Percentiles rank a stretch among this genome's conserved stretches.
phyloP scores from a whole-genome alignment of 768 basidiomycete genomes.

The Boletus rubescentipes region DNA sequence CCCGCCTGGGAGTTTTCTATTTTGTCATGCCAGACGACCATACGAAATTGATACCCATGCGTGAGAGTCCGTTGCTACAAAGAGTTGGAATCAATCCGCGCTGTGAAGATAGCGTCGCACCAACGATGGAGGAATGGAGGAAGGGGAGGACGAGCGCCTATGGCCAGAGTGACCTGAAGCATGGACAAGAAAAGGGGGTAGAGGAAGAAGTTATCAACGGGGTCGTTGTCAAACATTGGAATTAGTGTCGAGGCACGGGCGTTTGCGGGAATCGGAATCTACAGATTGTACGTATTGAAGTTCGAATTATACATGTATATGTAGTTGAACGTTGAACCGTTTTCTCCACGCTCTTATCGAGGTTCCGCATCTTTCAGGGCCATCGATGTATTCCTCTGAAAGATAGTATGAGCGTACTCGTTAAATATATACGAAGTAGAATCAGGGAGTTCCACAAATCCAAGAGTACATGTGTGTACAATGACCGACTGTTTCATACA shows the following conservation, averaged over 20 bases:
- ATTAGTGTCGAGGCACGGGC: slow-evolving; percentile 25
- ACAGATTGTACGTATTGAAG: too few species aligned
- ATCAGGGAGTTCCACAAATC: neutral
- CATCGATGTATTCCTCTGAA: too few species aligned
- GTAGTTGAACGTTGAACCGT: too few species aligned
- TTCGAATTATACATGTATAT: too few species aligned
- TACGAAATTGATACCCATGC: slow-evolving; percentile 44
- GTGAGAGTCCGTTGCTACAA: slow-evolving; percentile 50
- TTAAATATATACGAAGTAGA: neutral
- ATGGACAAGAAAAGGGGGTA: slow-evolving; percentile 40
- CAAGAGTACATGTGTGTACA: slow-evolving; percentile 12
- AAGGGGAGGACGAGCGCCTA: slow-evolving; percentile 51
- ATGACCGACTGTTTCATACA: slow-evolving; percentile 7
- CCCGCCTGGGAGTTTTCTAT: slow-evolving; percentile 59
- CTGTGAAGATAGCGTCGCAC: slow-evolving; percentile 41
- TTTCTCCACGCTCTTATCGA: too few species aligned
- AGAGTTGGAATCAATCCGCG: slow-evolving; percentile 39
- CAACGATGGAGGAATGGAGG: slow-evolving; percentile 54
- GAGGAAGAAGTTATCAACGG: slow-evolving; percentile 59
- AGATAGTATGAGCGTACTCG: neutral
- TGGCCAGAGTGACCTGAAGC: slow-evolving; percentile 46
- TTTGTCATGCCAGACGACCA: slow-evolving; percentile 54
- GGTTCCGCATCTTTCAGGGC: too few species aligned
- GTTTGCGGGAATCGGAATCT: neutral
- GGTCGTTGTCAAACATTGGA: slow-evolving; percentile 57